These are phyloP conservation scores for Adansonia madagascariensis DNA, from an alignment of 441 rosid species.

Conservation along the genomic window DNA sequence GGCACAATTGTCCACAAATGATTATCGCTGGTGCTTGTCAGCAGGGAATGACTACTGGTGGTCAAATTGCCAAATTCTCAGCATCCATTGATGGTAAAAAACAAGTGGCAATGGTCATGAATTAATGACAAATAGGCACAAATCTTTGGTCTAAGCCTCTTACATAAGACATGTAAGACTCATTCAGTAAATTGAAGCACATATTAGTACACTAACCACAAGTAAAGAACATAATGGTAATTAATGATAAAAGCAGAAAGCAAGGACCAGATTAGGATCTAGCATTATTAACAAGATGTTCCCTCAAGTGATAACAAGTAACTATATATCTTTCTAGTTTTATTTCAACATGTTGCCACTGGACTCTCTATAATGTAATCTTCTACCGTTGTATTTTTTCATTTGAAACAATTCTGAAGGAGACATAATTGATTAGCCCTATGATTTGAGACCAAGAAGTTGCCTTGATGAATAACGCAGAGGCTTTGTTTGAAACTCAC, in stretches of 20 bases:
- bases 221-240: background rate
- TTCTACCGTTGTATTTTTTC: too few relatives aligned
- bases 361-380: too few relatives aligned
- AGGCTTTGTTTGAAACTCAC: too few relatives aligned
- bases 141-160: background rate
- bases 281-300: too few relatives aligned
- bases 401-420: too few relatives aligned
- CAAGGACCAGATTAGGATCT: too few relatives aligned
- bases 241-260: background rate
- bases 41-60: background rate
- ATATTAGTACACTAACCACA: background rate
- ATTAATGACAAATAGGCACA: background rate
- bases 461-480: too few relatives aligned
- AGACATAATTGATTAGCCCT: too few relatives aligned
- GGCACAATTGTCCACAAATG: background rate
- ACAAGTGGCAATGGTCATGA: background rate
- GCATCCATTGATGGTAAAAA: background rate
- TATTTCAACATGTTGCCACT: too few relatives aligned
- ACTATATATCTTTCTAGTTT: background rate
- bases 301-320: background rate
- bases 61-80: background rate
- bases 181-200: background rate
- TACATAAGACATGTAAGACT: background rate
- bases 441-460: too few relatives aligned
- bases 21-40: background rate